Conservation (phyloP, 257 asterid species). For the Scutellaria barbata region DNA sequence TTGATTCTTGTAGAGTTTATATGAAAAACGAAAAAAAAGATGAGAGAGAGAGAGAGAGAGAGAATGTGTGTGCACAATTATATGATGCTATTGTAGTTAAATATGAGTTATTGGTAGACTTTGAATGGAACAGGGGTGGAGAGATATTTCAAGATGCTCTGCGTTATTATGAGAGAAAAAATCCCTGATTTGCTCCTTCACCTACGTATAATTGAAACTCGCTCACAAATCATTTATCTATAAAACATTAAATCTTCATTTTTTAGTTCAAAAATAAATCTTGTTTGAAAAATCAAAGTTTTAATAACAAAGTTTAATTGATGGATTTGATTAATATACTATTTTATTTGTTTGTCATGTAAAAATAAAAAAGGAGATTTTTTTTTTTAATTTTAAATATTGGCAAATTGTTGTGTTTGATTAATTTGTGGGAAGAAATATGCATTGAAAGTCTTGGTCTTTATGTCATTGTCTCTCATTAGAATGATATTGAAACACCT, state of each 20-base stretch:
- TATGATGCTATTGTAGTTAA: constrained; percentile 12
- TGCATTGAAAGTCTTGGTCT: background rate
- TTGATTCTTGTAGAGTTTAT: background rate
- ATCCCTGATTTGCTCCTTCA: too few relatives aligned
- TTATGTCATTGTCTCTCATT: background rate
- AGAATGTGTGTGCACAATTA: background rate
- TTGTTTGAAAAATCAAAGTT: too few relatives aligned
- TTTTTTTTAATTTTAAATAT: too few relatives aligned
- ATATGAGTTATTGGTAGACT: background rate
- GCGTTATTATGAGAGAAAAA: background rate
- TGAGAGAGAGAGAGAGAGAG: background rate
- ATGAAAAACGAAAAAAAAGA: too few relatives aligned
- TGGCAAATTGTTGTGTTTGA: background rate
- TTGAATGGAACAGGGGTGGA: background rate
- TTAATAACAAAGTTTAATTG: too few relatives aligned
- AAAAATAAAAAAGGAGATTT: too few relatives aligned
- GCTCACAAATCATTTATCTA: too few relatives aligned
- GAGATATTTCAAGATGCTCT: constrained; percentile 1
- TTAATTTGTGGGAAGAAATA: background rate
- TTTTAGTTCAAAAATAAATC: too few relatives aligned
- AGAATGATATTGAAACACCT: constrained; percentile 8
- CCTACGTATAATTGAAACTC: too few relatives aligned
- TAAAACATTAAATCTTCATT: too few relatives aligned
- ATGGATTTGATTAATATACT: too few relatives aligned
- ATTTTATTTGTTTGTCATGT: too few relatives aligned